Evolutionary conservation across 441 rosid genomes (phyloP).

Genomic region (Arabidopsis lyrata): DNA sequence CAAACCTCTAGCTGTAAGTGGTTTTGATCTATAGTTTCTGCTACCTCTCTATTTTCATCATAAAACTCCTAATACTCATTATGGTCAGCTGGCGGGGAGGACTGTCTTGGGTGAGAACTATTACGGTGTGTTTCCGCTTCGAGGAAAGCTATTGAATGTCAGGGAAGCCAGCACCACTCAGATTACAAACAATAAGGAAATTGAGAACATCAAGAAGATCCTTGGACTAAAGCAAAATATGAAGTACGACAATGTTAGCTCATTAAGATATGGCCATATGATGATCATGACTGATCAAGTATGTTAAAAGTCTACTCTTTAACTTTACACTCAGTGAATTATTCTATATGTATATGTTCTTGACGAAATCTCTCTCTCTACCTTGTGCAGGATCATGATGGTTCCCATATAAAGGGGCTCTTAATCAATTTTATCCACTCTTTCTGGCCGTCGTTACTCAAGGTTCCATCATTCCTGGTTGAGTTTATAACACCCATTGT

Average conservation of each 20-base stretch:
- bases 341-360: conserved; percentile 1
- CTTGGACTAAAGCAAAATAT: conserved; percentile 90
- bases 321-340: neutral
- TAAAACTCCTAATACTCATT: conserved; percentile 19
- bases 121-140: conserved; percentile 91
- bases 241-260: conserved; percentile 66
- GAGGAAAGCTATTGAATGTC: conserved; percentile 93
- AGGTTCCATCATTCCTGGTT: conserved; percentile 83
- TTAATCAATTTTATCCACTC: conserved; percentile 91
- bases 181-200: conserved; percentile 85
- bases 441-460: conserved; percentile 95
- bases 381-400: conserved; percentile 88
- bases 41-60: neutral
- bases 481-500: conserved; percentile 97
- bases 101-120: conserved; percentile 71
- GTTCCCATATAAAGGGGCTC: conserved; percentile 96
- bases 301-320: conserved; percentile 8
- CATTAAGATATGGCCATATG: conserved; percentile 94
- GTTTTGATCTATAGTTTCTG: conserved; percentile 6
- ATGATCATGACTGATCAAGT: conserved; percentile 99
- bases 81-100: conserved; percentile 77
- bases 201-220: conserved; percentile 84
- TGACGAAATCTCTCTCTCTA: conserved; percentile 22
- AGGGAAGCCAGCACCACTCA: conserved; percentile 92
- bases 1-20: conserved; percentile 90